A percentile compares a stretch with the other conserved stretches of the same genome.
These are phyloP conservation scores for Fusarium udum DNA, from an alignment of 2,329 filamentous ascomycete species.

Conservation along the genomic window DNA sequence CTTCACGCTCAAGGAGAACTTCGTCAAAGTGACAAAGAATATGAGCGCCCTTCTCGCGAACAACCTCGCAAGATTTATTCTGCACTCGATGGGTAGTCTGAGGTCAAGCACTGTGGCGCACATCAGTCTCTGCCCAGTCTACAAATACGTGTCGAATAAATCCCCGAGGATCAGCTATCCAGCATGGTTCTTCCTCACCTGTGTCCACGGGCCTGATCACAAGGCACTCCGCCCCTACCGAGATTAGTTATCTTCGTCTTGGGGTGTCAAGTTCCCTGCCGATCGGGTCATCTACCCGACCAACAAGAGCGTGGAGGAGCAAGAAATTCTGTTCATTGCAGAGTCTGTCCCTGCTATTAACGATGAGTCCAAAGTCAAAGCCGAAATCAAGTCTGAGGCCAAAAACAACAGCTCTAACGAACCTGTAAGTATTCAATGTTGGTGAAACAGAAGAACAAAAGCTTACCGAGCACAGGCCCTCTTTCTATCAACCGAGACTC, in stretches of 20 bases:
- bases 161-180: not conserved
- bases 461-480: no score
- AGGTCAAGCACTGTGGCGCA: no score
- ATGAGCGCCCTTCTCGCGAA: not conserved
- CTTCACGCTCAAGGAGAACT: not conserved
- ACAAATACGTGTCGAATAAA: no score
- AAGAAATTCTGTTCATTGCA: not conserved
- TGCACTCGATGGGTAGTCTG: no score
- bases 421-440: no score
- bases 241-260: not conserved
- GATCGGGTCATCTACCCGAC: not conserved
- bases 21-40: fast-evolving
- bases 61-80: not conserved
- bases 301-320: not conserved
- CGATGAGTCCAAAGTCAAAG: no score
- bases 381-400: no score
- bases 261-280: not conserved
- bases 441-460: no score
- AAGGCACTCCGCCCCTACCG: not conserved
- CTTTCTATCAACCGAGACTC: no score
- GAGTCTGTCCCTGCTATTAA: no score
- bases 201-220: not conserved
- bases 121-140: no score
- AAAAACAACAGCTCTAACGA: no score
- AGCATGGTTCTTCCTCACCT: not conserved